A percentile compares a stretch with the other conserved stretches of the same genome.
Conservation (phyloP, 1,284 basidiomycete species). For the Austroboletus novae-zelandiae region DNA sequence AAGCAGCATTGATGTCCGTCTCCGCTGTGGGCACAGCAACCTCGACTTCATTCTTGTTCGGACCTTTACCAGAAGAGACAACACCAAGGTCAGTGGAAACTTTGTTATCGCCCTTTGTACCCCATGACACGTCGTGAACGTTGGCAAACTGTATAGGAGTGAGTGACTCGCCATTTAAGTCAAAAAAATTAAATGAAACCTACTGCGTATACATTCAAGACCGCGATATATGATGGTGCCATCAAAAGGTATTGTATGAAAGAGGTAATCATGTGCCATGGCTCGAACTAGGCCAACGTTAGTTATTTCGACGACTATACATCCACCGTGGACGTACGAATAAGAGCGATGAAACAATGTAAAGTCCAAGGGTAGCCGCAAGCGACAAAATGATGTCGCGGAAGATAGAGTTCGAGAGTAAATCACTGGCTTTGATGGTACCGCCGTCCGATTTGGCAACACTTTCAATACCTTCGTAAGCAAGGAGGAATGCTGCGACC, state of each 20-base stretch:
- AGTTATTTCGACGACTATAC: slow-evolving; percentile 1
- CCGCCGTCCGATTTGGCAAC: slow-evolving; percentile 47
- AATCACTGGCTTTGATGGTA: slow-evolving; percentile 46
- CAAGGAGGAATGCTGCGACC: slow-evolving; percentile 77
- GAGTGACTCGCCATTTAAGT: slow-evolving; percentile 3
- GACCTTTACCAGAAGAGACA: slow-evolving; percentile 53
- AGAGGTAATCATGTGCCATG: slow-evolving; percentile 93
- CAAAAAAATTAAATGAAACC: slow-evolving; percentile 30
- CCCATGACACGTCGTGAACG: slow-evolving; percentile 88
- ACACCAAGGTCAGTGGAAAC: slow-evolving; percentile 81
- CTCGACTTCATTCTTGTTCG: slow-evolving; percentile 72
- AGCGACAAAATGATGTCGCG: slow-evolving; percentile 84
- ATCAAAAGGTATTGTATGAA: slow-evolving; percentile 91
- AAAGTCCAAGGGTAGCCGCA: slow-evolving; percentile 83
- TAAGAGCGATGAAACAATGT: slow-evolving; percentile 75
- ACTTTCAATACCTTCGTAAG: slow-evolving; percentile 73
- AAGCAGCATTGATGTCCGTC: slow-evolving; percentile 84
- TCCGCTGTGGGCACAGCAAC: slow-evolving; percentile 78
- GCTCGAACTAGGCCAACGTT: slow-evolving; percentile 61
- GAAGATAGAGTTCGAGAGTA: slow-evolving; percentile 80
- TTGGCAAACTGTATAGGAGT: slow-evolving; percentile 65
- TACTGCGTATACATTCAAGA: slow-evolving; percentile 87
- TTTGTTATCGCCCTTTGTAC: slow-evolving; percentile 89
- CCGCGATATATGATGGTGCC: slow-evolving; percentile 90
- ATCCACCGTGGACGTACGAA: slow-evolving; percentile 59